These are phyloP conservation scores for Pelargonium cotyledonis DNA, from an alignment of 441 rosid species.

Conservation along the genomic window DNA sequence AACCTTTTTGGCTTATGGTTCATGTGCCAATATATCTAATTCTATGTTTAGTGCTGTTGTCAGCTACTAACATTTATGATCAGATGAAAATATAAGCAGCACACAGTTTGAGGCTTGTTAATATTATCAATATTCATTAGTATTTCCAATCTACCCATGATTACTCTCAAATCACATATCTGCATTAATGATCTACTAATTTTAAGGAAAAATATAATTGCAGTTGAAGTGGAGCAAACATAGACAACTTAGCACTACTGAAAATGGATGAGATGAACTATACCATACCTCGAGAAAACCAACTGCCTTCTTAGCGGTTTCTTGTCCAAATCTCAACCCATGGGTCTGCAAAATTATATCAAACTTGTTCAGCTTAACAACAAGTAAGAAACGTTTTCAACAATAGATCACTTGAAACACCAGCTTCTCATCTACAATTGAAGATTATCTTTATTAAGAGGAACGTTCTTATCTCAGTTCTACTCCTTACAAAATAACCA, in stretches of 20 bases:
- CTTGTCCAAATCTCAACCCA: conserved; percentile 74
- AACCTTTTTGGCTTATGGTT: no score
- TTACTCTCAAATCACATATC: no score
- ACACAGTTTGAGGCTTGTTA: no score
- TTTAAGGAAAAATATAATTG: background rate
- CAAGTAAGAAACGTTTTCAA: background rate
- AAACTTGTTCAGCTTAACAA: background rate
- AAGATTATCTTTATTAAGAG: background rate
- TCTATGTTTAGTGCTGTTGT: no score
- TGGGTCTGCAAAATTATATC: conserved; percentile 51
- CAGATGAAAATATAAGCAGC: no score
- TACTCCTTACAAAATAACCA: background rate
- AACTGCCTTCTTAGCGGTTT: conserved; percentile 74
- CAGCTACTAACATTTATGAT: no score
- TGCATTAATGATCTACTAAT: background rate
- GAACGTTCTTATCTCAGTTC: background rate
- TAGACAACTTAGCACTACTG: background rate
- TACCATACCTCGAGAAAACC: conserved; percentile 72
- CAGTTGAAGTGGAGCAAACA: background rate
- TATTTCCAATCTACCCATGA: no score
- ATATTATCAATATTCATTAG: no score
- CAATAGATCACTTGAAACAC: conserved; percentile 8
- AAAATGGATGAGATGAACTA: background rate
- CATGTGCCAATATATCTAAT: no score
- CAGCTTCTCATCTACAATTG: background rate